Conservation (phyloP, 2,329 filamentous ascomycete genomes). For the Aspergillus amoenus region DNA sequence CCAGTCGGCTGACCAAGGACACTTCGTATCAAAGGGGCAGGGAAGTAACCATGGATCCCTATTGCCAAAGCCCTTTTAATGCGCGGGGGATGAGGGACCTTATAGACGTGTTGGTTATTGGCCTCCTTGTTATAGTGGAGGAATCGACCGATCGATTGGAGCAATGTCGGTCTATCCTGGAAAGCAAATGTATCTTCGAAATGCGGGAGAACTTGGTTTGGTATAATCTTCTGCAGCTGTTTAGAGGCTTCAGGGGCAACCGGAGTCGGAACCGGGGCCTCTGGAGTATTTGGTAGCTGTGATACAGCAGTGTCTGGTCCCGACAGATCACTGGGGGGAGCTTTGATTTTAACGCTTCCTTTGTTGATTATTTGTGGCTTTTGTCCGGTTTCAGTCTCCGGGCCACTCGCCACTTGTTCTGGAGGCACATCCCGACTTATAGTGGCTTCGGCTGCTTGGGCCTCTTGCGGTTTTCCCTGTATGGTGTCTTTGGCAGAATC, state of each 20-base stretch:
- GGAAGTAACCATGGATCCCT: conserved; percentile 92
- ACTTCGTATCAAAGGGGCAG: conserved; percentile 79
- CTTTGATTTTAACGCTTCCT: conserved; percentile 31
- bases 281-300: conserved; percentile 17
- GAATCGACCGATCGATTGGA: conserved; percentile 54
- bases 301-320: conserved; percentile 24
- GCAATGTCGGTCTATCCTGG: conserved; percentile 59
- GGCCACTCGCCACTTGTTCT: conserved; percentile 18
- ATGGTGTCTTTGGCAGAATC: conserved; percentile 30
- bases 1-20: conserved; percentile 94
- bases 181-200: conserved; percentile 48
- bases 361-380: conserved; percentile 29
- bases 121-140: conserved; percentile 55
- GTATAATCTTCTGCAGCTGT: conserved; percentile 35
- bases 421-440: conserved; percentile 19
- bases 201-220: conserved; percentile 50
- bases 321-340: conserved; percentile 22
- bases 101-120: conserved; percentile 68
- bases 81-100: conserved; percentile 66
- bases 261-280: conserved; percentile 18
- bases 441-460: conserved; percentile 25
- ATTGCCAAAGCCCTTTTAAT: conserved; percentile 88
- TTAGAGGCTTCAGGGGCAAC: conserved; percentile 36
- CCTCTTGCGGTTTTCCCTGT: conserved; percentile 25
- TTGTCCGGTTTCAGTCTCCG: conserved; percentile 22